These are phyloP conservation scores for Xylaria palmicola DNA, from an alignment of 495 filamentous ascomycete species.

Conservation along the genomic window DNA sequence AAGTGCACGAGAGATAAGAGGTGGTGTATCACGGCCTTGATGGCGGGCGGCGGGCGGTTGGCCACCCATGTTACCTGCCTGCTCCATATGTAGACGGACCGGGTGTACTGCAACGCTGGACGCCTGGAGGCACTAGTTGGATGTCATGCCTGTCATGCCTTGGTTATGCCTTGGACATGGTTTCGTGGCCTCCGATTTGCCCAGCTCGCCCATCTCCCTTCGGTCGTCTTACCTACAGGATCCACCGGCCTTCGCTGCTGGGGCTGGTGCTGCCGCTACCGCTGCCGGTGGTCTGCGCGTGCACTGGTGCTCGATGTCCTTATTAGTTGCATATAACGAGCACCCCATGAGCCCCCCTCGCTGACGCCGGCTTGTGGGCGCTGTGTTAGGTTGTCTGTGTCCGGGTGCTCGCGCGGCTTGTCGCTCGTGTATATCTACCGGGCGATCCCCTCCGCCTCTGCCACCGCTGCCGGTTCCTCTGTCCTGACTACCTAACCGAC, in stretches of 20 bases:
- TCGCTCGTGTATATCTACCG: slow-evolving; percentile 14
- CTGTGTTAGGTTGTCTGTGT: slow-evolving; percentile 8
- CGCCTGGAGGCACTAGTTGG: slow-evolving; percentile 6
- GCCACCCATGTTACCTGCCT: background rate
- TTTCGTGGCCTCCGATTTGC: slow-evolving; percentile 17
- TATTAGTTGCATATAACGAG: slow-evolving; percentile 6
- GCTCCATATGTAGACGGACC: slow-evolving; percentile 4
- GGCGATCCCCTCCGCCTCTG: slow-evolving; percentile 10
- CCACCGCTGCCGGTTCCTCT: slow-evolving; percentile 4
- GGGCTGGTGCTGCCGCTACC: background rate
- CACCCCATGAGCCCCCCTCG: background rate
- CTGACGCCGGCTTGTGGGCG: slow-evolving; percentile 8
- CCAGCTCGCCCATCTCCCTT: background rate
- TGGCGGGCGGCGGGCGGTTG: background rate
- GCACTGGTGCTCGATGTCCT: slow-evolving; percentile 4
- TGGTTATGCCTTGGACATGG: slow-evolving; percentile 6
- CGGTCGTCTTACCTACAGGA: slow-evolving; percentile 20
- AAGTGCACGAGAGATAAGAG: slow-evolving; percentile 8
- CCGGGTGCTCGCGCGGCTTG: background rate
- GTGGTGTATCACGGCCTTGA: slow-evolving; percentile 2
- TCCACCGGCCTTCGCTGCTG: slow-evolving; percentile 20
- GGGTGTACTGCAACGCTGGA: slow-evolving; percentile 2
- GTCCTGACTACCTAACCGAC: background rate
- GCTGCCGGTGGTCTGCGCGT: background rate
- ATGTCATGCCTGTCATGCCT: slow-evolving; percentile 10